These are phyloP conservation scores for Puccinia novopanici DNA, from an alignment of 1,284 basidiomycete genomes.

Conservation along the genomic window DNA sequence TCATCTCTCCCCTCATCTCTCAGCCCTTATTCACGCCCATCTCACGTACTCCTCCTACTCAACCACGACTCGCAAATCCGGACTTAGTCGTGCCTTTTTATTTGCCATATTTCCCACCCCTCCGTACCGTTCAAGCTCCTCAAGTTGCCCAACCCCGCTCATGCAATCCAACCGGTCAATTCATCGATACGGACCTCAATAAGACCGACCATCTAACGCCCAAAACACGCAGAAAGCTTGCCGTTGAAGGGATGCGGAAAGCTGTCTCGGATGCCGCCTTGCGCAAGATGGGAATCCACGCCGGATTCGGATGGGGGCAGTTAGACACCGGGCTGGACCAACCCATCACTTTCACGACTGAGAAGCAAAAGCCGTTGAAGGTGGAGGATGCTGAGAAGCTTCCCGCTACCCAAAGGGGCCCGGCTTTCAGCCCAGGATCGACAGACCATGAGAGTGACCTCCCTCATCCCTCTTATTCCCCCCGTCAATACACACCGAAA, in stretches of 20 bases:
- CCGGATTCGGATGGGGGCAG: neutral
- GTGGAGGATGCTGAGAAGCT: slow-evolving; percentile 8
- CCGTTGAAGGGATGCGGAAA: slow-evolving; percentile 33
- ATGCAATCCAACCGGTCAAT: neutral
- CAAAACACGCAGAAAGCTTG: slow-evolving; percentile 18
- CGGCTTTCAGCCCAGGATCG: neutral
- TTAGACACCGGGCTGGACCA: neutral
- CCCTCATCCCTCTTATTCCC: slow-evolving; percentile 15
- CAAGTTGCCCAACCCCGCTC: neutral
- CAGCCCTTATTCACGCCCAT: neutral
- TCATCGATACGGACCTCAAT: neutral
- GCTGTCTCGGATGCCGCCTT: slow-evolving; percentile 29
- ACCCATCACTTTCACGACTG: slow-evolving; percentile 5
- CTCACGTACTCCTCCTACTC: neutral
- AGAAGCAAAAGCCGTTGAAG: neutral
- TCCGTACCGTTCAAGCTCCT: slow-evolving; percentile 1
- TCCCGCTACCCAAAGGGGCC: neutral
- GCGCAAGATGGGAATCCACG: slow-evolving; percentile 30
- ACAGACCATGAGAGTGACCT: neutral
- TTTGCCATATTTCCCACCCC: neutral
- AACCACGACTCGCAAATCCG: neutral
- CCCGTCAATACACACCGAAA: slow-evolving; percentile 40
- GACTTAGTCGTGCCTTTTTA: neutral
- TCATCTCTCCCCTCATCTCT: neutral
- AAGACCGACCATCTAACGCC: neutral